phyloP scores from a whole-genome alignment of 148 eudicot species.

The Silene conica region DNA sequence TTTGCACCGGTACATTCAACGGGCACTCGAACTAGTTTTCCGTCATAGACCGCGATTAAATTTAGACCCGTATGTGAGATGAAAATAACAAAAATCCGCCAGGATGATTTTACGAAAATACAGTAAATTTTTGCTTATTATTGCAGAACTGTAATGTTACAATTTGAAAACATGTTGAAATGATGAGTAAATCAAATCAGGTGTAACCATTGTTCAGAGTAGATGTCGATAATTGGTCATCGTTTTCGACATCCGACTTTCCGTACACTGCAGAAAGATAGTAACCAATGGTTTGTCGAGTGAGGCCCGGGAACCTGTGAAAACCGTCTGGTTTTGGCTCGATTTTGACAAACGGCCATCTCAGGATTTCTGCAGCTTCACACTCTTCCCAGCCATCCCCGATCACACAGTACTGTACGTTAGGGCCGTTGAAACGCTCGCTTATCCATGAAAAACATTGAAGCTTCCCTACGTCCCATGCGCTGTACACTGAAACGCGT shows the following conservation, averaged over 20 bases:
- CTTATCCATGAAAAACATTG: slow-evolving; percentile 69
- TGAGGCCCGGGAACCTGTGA: slow-evolving; percentile 85
- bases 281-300: slow-evolving; percentile 45
- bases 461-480: slow-evolving; percentile 90
- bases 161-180: not conserved
- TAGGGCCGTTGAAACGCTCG: slow-evolving; percentile 60
- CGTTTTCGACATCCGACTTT: slow-evolving; percentile 33
- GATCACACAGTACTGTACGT: slow-evolving; percentile 77
- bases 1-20: too few relatives aligned
- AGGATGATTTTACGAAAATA: too few relatives aligned
- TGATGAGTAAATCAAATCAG: slow-evolving; percentile 10
- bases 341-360: slow-evolving; percentile 87
- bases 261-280: slow-evolving; percentile 76
- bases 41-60: too few relatives aligned
- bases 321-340: slow-evolving; percentile 58
- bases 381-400: slow-evolving; percentile 99
- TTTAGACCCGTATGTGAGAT: too few relatives aligned
- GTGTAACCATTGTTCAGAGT: slow-evolving; percentile 2
- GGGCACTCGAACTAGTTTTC: too few relatives aligned
- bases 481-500: slow-evolving; percentile 73
- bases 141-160: slow-evolving; percentile 11
- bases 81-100: too few relatives aligned
- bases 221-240: slow-evolving; percentile 21
- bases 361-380: slow-evolving; percentile 73
- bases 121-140: too few relatives aligned